Conservation (phyloP, 495 filamentous ascomycete species). For the Oidiodendron maius region DNA sequence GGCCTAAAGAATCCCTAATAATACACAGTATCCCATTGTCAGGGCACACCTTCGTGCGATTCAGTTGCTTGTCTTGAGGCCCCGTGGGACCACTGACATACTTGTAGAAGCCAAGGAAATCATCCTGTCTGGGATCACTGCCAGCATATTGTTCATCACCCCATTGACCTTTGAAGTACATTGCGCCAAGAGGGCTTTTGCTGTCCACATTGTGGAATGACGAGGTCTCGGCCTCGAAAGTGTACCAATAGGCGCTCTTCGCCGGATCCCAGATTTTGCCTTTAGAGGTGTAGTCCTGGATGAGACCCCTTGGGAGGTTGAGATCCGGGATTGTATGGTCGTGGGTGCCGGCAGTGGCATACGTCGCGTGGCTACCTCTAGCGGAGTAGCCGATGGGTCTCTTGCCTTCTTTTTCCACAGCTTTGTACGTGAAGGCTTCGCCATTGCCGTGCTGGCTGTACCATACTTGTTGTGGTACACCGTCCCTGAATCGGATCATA, state of each 20-base stretch:
- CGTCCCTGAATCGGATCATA: slow-evolving; percentile 84
- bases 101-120: slow-evolving; percentile 80
- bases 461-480: slow-evolving; percentile 73
- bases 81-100: slow-evolving; percentile 85
- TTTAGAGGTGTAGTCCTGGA: slow-evolving; percentile 81
- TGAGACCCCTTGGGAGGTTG: slow-evolving; percentile 76
- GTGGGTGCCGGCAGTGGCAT: slow-evolving; percentile 63
- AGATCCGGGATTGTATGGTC: slow-evolving; percentile 61
- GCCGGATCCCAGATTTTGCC: slow-evolving; percentile 90
- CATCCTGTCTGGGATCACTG: slow-evolving; percentile 64
- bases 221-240: slow-evolving; percentile 12
- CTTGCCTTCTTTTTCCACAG: slow-evolving; percentile 63
- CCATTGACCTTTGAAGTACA: slow-evolving; percentile 83
- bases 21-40: slow-evolving; percentile 22
- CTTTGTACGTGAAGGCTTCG: slow-evolving; percentile 76
- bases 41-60: slow-evolving; percentile 20
- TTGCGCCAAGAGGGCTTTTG: slow-evolving; percentile 68
- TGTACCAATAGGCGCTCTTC: slow-evolving; percentile 47
- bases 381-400: slow-evolving; percentile 87
- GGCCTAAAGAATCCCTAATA: slow-evolving; percentile 9
- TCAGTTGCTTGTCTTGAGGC: slow-evolving; percentile 65
- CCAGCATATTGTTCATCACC: slow-evolving; percentile 84
- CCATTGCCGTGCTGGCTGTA: slow-evolving; percentile 85
- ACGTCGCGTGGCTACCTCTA: slow-evolving; percentile 90
- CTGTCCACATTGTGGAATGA: slow-evolving; percentile 48